A percentile compares a stretch with the other conserved stretches of the same genome.
phyloP scores from a whole-genome alignment of 2,329 filamentous ascomycete species.

The Cercospora sesami region DNA sequence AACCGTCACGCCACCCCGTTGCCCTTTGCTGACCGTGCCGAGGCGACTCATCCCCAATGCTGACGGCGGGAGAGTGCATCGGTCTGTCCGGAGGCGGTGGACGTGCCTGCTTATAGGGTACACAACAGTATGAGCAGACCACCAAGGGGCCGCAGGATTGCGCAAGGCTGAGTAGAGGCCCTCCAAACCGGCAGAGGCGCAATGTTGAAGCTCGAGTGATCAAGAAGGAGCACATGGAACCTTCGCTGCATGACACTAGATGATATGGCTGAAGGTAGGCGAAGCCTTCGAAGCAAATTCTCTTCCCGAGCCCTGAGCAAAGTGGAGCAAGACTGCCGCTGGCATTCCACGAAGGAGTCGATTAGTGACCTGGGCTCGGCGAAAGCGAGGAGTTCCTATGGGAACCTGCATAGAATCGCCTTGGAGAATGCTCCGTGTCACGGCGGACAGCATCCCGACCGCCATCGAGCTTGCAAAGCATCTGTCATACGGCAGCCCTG shows the following conservation, averaged over 20 bases:
- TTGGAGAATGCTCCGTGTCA: not conserved
- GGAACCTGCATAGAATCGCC: not conserved
- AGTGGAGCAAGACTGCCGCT: not conserved
- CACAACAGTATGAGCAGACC: not conserved
- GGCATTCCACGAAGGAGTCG: not conserved
- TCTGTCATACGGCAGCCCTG: not conserved
- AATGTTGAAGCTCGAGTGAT: not conserved
- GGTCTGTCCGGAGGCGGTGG: slow-evolving; percentile 1
- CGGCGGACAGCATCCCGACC: not conserved
- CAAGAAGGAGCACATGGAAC: not conserved
- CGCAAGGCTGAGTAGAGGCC: not conserved
- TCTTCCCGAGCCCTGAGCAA: not conserved
- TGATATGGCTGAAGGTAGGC: not conserved
- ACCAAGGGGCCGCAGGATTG: not conserved
- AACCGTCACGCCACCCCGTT: not conserved
- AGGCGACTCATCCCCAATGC: not conserved
- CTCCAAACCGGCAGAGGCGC: not conserved
- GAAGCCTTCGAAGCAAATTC: not conserved
- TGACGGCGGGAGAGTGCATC: not conserved
- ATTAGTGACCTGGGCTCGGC: not conserved
- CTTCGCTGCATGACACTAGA: not conserved
- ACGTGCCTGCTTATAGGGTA: not conserved
- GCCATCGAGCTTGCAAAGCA: slow-evolving; percentile 5
- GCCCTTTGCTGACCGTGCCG: not conserved
- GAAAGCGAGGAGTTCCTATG: not conserved